Percentiles rank a stretch among this genome's conserved stretches.
phyloP scores from a whole-genome alignment of 495 filamentous ascomycete genomes.

The Neurospora sp. region DNA sequence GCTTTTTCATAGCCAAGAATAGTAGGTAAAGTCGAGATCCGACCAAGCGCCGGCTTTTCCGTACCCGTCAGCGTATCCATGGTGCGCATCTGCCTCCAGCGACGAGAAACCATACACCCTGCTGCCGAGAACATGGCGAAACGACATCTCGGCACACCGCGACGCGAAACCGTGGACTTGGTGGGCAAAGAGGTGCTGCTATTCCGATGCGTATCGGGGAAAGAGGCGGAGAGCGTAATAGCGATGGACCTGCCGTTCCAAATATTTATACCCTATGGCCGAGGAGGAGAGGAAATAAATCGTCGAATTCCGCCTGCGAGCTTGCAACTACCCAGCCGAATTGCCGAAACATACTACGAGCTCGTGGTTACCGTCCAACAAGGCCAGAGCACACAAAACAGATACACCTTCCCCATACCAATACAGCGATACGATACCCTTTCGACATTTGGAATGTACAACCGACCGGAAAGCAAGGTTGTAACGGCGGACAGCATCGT shows the following conservation, averaged over 20 bases:
- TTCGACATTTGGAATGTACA: conserved; percentile 99
- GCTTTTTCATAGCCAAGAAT: conserved; percentile 63
- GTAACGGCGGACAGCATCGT: conserved; percentile 82
- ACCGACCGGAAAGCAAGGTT: conserved; percentile 81
- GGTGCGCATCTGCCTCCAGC: conserved; percentile 86
- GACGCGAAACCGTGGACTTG: conserved; percentile 83
- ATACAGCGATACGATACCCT: conserved; percentile 89
- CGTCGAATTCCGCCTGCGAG: conserved; percentile 86
- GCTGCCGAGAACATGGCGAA: conserved; percentile 88
- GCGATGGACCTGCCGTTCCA: conserved; percentile 98
- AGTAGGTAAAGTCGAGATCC: conserved; percentile 96
- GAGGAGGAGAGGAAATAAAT: conserved; percentile 79
- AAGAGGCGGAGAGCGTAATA: conserved; percentile 76
- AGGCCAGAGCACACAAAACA: conserved; percentile 71
- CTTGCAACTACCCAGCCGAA: conserved; percentile 80
- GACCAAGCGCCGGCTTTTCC: conserved; percentile 70
- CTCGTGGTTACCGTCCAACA: conserved; percentile 94
- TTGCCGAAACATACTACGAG: conserved; percentile 93
- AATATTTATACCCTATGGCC: conserved; percentile 90
- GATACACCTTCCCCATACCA: conserved; percentile 85
- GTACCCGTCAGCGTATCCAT: conserved; percentile 85
- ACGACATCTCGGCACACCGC: conserved; percentile 81
- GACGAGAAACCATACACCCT: conserved; percentile 93
- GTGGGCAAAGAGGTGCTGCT: conserved; percentile 93
- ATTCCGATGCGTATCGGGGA: conserved; percentile 74